Percentiles rank a stretch among this genome's conserved stretches.
phyloP scores from a whole-genome alignment of 805 yeast genomes.

The Yamadazyma paraphyllophila region DNA sequence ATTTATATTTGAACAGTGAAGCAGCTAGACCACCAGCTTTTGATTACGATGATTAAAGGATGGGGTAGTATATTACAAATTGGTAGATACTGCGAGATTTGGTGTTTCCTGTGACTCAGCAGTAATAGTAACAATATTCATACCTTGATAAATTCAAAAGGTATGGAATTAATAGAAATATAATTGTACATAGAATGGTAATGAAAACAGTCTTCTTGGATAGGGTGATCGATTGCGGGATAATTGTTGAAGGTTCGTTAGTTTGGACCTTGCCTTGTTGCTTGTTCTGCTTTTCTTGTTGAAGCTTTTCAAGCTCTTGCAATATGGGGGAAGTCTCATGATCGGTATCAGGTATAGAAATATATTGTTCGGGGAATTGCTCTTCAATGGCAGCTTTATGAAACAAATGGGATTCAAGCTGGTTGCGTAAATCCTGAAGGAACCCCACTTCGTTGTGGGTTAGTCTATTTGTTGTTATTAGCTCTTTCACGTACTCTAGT shows the following conservation, averaged over 20 bases:
- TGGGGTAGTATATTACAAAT: not conserved
- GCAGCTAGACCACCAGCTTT: constrained; percentile 78
- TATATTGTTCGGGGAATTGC: not conserved
- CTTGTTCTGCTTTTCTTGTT: not conserved
- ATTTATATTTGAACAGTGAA: constrained; percentile 81
- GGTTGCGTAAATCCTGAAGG: constrained; percentile 7
- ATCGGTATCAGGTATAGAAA: not conserved
- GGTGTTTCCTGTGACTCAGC: too few relatives aligned
- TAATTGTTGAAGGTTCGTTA: too few relatives aligned
- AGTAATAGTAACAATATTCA: constrained; percentile 41
- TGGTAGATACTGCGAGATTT: not conserved
- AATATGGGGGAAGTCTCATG: constrained; percentile 4
- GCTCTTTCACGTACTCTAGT: constrained; percentile 6
- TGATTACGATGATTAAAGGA: constrained; percentile 65
- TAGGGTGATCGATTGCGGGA: not conserved
- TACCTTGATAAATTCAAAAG: constrained; percentile 17
- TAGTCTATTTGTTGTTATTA: constrained; percentile 7
- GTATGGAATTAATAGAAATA: constrained; percentile 11
- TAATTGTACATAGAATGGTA: constrained; percentile 12
- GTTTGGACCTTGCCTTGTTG: not conserved
- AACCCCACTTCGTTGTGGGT: constrained; percentile 6
- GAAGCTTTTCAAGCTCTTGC: constrained; percentile 7
- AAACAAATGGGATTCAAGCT: constrained; percentile 4
- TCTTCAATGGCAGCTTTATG: not conserved
- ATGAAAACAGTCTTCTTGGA: constrained; percentile 5